phyloP scores from a whole-genome alignment of 2,329 filamentous ascomycete species.

The Beauveria medogensis region DNA sequence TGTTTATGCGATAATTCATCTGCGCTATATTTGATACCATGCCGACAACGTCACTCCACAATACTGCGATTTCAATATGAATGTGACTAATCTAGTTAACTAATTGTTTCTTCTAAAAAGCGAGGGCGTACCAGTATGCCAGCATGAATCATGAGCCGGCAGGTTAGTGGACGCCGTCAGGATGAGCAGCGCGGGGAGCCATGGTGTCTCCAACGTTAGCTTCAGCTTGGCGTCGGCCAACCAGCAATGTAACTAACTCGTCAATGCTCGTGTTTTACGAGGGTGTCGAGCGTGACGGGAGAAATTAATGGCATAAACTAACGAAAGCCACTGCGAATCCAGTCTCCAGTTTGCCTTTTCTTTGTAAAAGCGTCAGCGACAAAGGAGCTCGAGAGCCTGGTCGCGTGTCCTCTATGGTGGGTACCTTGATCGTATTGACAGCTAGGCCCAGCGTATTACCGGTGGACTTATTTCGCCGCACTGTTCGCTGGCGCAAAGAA shows the following conservation, averaged over 20 bases:
- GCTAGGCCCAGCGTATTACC: background rate
- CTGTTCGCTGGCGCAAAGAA: background rate
- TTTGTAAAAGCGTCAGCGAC: background rate
- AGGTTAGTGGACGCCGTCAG: background rate
- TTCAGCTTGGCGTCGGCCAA: background rate
- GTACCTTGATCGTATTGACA: background rate
- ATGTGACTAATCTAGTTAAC: background rate
- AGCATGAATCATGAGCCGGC: background rate
- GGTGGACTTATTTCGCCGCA: background rate
- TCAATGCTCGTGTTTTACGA: background rate
- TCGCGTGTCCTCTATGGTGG: background rate
- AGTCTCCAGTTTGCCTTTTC: background rate
- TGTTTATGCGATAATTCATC: too few species aligned
- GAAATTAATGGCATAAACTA: background rate
- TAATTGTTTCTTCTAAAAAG: background rate
- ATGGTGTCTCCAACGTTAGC: background rate
- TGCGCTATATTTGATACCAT: too few species aligned
- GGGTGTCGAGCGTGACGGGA: background rate
- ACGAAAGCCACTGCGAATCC: background rate
- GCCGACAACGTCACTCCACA: too few species aligned
- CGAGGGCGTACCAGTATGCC: background rate
- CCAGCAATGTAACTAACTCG: background rate
- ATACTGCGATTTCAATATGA: background rate
- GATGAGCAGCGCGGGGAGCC: background rate
- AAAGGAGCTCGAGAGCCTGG: background rate